Percentiles rank a stretch among this genome's conserved stretches.
Evolutionary conservation across 108 stramenopile species (phyloP).

Genomic region (Discostella stelligeroides): DNA sequence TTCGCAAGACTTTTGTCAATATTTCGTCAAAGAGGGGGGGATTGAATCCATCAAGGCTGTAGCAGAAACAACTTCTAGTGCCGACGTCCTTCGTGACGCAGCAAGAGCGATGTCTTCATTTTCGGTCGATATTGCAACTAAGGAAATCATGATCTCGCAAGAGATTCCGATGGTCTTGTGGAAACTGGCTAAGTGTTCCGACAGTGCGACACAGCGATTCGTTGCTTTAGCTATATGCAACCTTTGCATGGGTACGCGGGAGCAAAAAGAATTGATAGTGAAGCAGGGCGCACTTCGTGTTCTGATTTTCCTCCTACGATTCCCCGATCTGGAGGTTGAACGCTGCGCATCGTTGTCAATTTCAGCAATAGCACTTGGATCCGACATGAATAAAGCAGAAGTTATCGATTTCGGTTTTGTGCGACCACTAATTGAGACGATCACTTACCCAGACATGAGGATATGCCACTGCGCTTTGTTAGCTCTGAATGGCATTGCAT

Average conservation of each 20-base stretch:
- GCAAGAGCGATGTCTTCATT: slow-evolving; percentile 73
- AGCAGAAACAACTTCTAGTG: slow-evolving; percentile 66
- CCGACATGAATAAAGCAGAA: slow-evolving; percentile 57
- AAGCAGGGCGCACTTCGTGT: slow-evolving; percentile 74
- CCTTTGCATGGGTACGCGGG: slow-evolving; percentile 46
- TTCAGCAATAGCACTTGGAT: slow-evolving; percentile 78
- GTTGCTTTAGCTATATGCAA: slow-evolving; percentile 82
- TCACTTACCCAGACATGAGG: slow-evolving; percentile 67
- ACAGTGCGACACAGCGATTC: slow-evolving; percentile 78
- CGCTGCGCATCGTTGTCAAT: slow-evolving; percentile 76
- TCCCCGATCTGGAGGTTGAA: slow-evolving; percentile 86
- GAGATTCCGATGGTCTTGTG: slow-evolving; percentile 64
- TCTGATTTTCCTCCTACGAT: slow-evolving; percentile 70
- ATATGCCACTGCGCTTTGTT: slow-evolving; percentile 70
- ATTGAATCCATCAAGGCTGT: slow-evolving; percentile 80
- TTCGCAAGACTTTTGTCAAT: slow-evolving; percentile 67
- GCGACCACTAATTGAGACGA: slow-evolving; percentile 67
- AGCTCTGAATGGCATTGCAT: slow-evolving; percentile 68
- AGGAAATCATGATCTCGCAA: slow-evolving; percentile 50
- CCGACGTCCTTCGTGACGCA: slow-evolving; percentile 73
- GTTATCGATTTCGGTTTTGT: slow-evolving; percentile 71
- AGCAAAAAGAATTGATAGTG: slow-evolving; percentile 39
- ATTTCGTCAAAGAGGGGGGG: slow-evolving; percentile 82
- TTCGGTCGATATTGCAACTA: slow-evolving; percentile 59
- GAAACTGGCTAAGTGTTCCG: slow-evolving; percentile 77